Evolutionary conservation across 192 early-diverging fungal species (phyloP), one percentile per base, ranked within the genome.

Genomic region (Kappamyces sp.): DNA sequence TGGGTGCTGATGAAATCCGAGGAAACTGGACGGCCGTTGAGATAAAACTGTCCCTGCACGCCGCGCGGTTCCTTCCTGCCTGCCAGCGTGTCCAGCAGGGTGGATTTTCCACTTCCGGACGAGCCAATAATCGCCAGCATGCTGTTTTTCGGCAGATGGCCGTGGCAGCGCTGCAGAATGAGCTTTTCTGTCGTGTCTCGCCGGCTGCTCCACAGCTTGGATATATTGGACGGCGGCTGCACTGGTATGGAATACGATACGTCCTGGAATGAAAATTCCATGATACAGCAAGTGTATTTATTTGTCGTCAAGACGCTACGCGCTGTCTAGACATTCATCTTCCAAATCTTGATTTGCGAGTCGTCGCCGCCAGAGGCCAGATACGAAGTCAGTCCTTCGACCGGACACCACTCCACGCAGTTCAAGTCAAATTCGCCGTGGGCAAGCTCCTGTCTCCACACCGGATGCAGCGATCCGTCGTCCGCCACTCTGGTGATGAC

Each of bases 361-460:
- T 98, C 95, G 68, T 98, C 95, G 3, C 95, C 95, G n/a, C 79
- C 86, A 3, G 90, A 86, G 3, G 90, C 88, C 37, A 98, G 67
- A 3, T 70, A 68, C 55, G 52, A 34, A 35, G 43, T 42, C 7
- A 85, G 74, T 3, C 65, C 68, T n/a, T 76, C 72, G 13, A 67
- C 66, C 1, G 90, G 87, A 66, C 86, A 68, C 87, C 95, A 98
- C 39, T 75, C 64, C 3, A 94, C 90, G 55, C 86, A 86, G 75
- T 98, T 98, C 47, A 98, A 83, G 68, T 98, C 95, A 55, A 73
- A 74, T 10, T 87, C 78, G 2, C 91, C 92, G 62, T 98, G 95
- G 1, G 93, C 86, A n/a, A 55, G 33, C 9, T 31, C 10, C 33
- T 66, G 36, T 38, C 54, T 60, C 4, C 40, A 32, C 5, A 57